Conservation (phyloP, 2,329 filamentous ascomycete genomes). For the Drechslerella coelobrocha region DNA sequence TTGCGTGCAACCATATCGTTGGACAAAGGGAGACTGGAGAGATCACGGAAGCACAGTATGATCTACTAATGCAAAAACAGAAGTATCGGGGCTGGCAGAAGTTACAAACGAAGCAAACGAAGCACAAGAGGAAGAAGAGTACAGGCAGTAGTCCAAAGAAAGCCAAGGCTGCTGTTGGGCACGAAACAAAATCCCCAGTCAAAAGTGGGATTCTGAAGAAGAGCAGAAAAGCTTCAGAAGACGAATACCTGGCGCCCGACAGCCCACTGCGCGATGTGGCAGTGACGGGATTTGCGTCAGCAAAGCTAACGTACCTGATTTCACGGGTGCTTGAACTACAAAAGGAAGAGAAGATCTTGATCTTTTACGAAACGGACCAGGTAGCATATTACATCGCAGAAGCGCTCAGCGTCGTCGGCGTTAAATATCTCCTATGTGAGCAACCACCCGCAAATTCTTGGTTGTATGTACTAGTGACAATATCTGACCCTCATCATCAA, state of each 20-base stretch:
- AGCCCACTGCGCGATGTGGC: constrained; percentile 65
- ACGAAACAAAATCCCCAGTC: background rate
- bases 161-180: no score
- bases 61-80: constrained; percentile 7
- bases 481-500: constrained; percentile 65
- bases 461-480: no score
- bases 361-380: constrained; percentile 92
- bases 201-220: constrained; percentile 23
- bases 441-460: no score
- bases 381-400: constrained; percentile 84
- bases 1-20: constrained; percentile 5
- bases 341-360: constrained; percentile 78
- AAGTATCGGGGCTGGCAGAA: background rate
- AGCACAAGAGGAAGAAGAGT: constrained; percentile 20
- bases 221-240: background rate
- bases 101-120: constrained; percentile 21
- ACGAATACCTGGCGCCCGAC: constrained; percentile 30
- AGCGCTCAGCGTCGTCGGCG: constrained; percentile 74
- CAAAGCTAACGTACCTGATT: constrained; percentile 85
- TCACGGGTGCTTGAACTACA: constrained; percentile 74
- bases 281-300: constrained; percentile 80
- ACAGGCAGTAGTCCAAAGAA: constrained; percentile 14
- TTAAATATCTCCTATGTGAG: constrained; percentile 68
- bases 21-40: constrained; percentile 13
- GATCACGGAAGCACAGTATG: constrained; percentile 24